Evolutionary conservation across 441 rosid species (phyloP).

Genomic region (Daphne laureola): DNA sequence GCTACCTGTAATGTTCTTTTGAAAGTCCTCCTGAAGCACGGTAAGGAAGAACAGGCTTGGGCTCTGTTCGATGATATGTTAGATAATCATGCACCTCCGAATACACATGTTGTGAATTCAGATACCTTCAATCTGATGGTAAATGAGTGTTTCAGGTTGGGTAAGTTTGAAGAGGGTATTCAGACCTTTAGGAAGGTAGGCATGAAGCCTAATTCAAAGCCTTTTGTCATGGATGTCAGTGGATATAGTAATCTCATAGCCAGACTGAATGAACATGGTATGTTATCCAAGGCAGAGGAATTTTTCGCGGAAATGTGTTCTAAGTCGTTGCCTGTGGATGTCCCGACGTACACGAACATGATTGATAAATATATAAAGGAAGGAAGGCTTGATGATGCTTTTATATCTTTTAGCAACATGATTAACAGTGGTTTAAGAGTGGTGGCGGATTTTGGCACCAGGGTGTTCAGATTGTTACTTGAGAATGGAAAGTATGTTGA

Average conservation of each 20-base stretch:
- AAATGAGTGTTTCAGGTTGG: constrained; percentile 77
- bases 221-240: constrained; percentile 74
- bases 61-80: constrained; percentile 71
- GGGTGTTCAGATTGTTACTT: constrained; percentile 60
- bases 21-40: constrained; percentile 74
- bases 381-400: constrained; percentile 61
- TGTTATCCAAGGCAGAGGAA: constrained; percentile 67
- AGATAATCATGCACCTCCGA: constrained; percentile 86
- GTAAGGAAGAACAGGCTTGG: constrained; percentile 53
- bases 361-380: constrained; percentile 71
- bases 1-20: constrained; percentile 74
- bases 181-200: constrained; percentile 66
- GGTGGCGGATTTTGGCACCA: constrained; percentile 67
- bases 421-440: constrained; percentile 72
- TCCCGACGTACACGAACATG: constrained; percentile 55
- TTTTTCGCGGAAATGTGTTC: constrained; percentile 43
- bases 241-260: constrained; percentile 74
- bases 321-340: constrained; percentile 69
- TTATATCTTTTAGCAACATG: constrained; percentile 52
- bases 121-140: constrained; percentile 79
- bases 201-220: constrained; percentile 51
- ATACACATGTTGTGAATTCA: constrained; percentile 64
- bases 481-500: constrained; percentile 62
- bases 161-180: constrained; percentile 47
- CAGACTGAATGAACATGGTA: constrained; percentile 62